Base-by-base conservation (phyloP, 2,329 filamentous ascomycete species). In the Ceratocystis cubensis region DNA sequence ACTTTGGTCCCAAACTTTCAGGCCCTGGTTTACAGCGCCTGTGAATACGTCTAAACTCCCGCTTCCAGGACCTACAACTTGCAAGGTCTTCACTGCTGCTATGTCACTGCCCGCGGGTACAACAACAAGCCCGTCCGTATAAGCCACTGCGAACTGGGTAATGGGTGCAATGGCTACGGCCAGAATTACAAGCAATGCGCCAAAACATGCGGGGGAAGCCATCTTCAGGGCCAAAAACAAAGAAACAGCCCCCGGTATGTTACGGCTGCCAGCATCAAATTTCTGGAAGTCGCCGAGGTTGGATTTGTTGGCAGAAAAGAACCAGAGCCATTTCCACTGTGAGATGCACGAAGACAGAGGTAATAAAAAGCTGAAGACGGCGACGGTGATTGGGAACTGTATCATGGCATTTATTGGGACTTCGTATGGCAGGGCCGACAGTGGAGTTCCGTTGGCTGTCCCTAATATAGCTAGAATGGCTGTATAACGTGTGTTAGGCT, bases 301-400 rank as follows among this genome's bases (percentile, higher is more conserved):
- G 64, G 30, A 69, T 67, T 63, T 69, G 70, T 56, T 71, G 68
- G 67, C 67, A 1, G 71, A 65, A 7, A 70, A 71, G 64, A 74
- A 73, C 69, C 71, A 73, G 67, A 74, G 74, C 73, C 73, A 74
- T 66, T 73, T 75, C 61, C 73, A 71, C 70, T 75, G 73, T 3
- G 71, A 71, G 37, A 75, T 69, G 8, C 71, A 72, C 66, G 74
- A 71, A 1, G 67, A 65, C 22, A 74, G 64, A 3, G 72, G 70
- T 7, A 71, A 68, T 5, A 71, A 64, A 48, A 74, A 64, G 3
- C 69, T 70, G 2, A 71, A 68, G 41, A 71, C 70, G 48, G 71
- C 70, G n/a, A 74, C 65, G 3, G 73, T 72, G 3, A 67, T 66
- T 1, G 74, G 68, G 44, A 74, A 72, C 0, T 72, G 72, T 2